Conservation (phyloP, 495 filamentous ascomycete genomes). For the Platismatia glauca region DNA sequence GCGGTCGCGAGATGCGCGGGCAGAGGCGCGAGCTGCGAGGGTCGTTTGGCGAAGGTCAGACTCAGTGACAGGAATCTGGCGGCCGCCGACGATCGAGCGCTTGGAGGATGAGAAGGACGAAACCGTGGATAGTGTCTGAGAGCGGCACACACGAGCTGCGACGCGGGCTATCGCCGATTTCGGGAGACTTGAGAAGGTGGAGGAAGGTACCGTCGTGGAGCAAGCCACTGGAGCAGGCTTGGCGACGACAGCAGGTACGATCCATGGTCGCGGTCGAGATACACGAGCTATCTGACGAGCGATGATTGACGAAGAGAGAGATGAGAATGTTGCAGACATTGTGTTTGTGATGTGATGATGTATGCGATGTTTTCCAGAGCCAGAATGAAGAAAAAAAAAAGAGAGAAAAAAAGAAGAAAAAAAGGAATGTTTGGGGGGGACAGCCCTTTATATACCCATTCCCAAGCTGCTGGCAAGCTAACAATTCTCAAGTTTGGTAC, state of each 20-base stretch:
- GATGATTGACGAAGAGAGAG: slow-evolving; percentile 2
- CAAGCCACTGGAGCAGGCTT: slow-evolving; percentile 1
- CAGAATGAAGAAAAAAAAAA: neutral
- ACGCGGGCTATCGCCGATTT: neutral
- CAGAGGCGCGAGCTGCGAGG: slow-evolving; percentile 1
- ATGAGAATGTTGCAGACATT: slow-evolving; percentile 1
- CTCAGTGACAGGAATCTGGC: neutral
- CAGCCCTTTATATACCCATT: neutral
- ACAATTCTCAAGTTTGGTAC: too few relatives aligned
- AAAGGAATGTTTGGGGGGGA: neutral
- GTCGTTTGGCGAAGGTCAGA: neutral
- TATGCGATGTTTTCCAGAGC: neutral
- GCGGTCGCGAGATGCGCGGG: neutral
- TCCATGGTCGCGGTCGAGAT: slow-evolving; percentile 4
- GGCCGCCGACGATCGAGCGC: neutral
- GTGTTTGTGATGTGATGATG: slow-evolving; percentile 2
- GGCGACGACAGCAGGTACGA: neutral
- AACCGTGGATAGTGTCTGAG: neutral
- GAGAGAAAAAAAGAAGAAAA: neutral
- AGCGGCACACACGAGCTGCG: neutral
- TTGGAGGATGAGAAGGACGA: neutral
- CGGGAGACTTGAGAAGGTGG: neutral
- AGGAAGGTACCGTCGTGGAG: slow-evolving; percentile 2
- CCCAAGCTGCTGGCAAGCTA: neutral
- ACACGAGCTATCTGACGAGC: slow-evolving; percentile 4